Conservation (phyloP, 441 rosid genomes). For the Omphalea diandra region DNA sequence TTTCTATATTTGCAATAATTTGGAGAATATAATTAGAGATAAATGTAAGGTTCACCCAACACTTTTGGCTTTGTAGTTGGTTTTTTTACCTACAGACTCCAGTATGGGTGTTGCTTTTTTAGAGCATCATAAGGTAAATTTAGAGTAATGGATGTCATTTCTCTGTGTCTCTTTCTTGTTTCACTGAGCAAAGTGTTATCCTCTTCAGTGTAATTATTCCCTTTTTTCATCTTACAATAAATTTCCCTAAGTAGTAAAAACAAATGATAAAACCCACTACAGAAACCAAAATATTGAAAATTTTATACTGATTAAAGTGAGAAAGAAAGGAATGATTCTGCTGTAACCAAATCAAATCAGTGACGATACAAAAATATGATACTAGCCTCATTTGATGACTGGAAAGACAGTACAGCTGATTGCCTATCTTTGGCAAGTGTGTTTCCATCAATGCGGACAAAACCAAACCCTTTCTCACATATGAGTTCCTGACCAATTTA, state of each 20-base stretch:
- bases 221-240: not conserved
- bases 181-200: too few relatives aligned
- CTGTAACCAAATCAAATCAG: slow-evolving; percentile 3
- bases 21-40: too few relatives aligned
- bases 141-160: too few relatives aligned
- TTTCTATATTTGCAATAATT: too few relatives aligned
- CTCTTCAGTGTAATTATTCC: too few relatives aligned
- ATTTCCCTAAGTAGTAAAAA: too few relatives aligned
- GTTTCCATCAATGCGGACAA: slow-evolving; percentile 94
- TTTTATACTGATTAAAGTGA: not conserved
- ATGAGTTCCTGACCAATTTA: slow-evolving; percentile 59
- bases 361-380: slow-evolving; percentile 20
- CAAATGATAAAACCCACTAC: not conserved
- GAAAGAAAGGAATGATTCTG: not conserved
- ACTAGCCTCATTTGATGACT: slow-evolving; percentile 64
- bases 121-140: too few relatives aligned
- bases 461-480: slow-evolving; percentile 77
- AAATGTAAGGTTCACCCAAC: too few relatives aligned
- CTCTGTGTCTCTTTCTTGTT: too few relatives aligned
- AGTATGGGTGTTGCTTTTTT: too few relatives aligned
- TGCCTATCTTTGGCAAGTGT: slow-evolving; percentile 90
- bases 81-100: too few relatives aligned
- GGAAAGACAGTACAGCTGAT: slow-evolving; percentile 73
- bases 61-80: too few relatives aligned
- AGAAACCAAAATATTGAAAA: slow-evolving; percentile 1